Conservation (phyloP, 345 rosid species). For the Euphorbia lathyris region DNA sequence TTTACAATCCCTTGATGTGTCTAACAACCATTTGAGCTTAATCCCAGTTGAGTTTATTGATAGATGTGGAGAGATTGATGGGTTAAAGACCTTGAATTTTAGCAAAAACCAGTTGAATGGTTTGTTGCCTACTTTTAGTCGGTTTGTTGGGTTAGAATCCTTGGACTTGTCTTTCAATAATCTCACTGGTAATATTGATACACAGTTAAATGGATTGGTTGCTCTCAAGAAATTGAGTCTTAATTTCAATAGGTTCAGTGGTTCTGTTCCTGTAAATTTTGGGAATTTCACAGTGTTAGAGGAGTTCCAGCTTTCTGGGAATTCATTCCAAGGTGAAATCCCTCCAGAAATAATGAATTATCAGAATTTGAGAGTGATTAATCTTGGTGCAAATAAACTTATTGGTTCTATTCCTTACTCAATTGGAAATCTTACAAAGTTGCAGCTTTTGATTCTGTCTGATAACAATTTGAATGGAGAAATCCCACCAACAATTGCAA, state of each 20-base stretch:
- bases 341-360: constrained; percentile 41
- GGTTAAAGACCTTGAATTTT: constrained; percentile 49
- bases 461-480: constrained; percentile 39
- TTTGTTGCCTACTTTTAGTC: constrained; percentile 45
- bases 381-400: constrained; percentile 50
- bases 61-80: constrained; percentile 41
- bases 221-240: constrained; percentile 51
- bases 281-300: constrained; percentile 34
- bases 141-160: constrained; percentile 45
- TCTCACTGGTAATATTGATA: constrained; percentile 33
- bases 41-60: constrained; percentile 46
- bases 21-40: constrained; percentile 43
- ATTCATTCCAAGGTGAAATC: constrained; percentile 36
- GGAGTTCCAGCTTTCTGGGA: constrained; percentile 49
- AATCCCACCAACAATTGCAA: constrained; percentile 45
- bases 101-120: constrained; percentile 41
- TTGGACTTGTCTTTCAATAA: constrained; percentile 57
- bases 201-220: constrained; percentile 45
- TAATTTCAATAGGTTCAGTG: constrained; percentile 30
- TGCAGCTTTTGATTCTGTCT: constrained; percentile 52
- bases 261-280: constrained; percentile 45
- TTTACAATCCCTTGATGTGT: constrained; percentile 51
- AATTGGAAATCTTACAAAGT: constrained; percentile 45
- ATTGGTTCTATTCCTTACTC: constrained; percentile 45
- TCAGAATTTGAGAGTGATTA: constrained; percentile 39